These are phyloP conservation scores for Didymella glomerata DNA, from an alignment of 2,329 filamentous ascomycete species.

Conservation along the genomic window DNA sequence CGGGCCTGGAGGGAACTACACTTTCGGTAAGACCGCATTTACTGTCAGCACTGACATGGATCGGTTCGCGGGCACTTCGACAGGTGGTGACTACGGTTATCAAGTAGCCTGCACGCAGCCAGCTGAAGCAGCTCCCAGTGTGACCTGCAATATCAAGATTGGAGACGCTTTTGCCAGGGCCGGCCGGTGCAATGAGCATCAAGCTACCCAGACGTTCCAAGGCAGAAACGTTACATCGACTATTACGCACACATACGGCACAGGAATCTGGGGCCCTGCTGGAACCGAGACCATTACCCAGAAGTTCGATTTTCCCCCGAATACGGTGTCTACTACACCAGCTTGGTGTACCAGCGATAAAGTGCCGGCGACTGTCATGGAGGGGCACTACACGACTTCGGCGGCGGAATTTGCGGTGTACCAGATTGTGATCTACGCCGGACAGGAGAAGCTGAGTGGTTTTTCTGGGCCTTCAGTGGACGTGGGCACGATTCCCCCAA, in stretches of 20 bases:
- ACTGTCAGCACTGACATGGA: neutral
- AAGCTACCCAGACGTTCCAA: neutral
- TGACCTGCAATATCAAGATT: neutral
- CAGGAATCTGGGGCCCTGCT: slow-evolving; percentile 13
- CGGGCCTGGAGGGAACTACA: neutral
- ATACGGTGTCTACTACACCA: slow-evolving; percentile 4
- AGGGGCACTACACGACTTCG: neutral
- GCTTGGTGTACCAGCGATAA: slow-evolving; percentile 17
- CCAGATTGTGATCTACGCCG: slow-evolving; percentile 16
- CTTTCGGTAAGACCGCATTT: slow-evolving; percentile 8
- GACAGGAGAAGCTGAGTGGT: slow-evolving; percentile 17
- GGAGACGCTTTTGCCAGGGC: slow-evolving; percentile 11
- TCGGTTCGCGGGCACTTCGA: neutral
- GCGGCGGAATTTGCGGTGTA: slow-evolving; percentile 5
- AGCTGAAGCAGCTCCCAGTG: neutral
- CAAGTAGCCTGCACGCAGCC: slow-evolving; percentile 7
- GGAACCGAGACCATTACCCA: slow-evolving; percentile 9
- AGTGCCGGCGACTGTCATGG: slow-evolving; percentile 3
- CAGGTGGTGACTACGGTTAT: neutral
- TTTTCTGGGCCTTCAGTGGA: neutral
- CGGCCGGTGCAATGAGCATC: slow-evolving; percentile 2
- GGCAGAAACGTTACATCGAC: neutral
- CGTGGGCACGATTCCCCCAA: slow-evolving; percentile 1
- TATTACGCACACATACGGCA: slow-evolving; percentile 15
- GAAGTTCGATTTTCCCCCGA: neutral